phyloP scores from a whole-genome alignment of 352 stramenopile species.

The Saprolegnia diclina region DNA sequence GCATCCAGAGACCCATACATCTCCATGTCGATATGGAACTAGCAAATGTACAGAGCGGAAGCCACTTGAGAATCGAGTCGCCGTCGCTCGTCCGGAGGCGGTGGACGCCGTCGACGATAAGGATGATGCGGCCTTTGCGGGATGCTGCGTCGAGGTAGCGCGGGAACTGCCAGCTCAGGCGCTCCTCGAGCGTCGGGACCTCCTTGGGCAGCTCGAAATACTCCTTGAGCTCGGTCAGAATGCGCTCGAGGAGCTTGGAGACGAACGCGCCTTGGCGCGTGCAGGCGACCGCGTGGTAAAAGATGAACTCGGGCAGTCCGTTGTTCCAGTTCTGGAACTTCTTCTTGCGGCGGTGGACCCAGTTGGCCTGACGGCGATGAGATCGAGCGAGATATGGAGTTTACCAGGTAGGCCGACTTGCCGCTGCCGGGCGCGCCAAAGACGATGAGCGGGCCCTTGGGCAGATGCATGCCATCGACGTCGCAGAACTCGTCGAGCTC shows the following conservation, averaged over 20 bases:
- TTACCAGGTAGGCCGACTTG: constrained; percentile 62
- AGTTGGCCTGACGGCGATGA: constrained; percentile 39
- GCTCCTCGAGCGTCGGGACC: constrained; percentile 78
- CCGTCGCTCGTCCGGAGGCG: constrained; percentile 77
- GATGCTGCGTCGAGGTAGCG: constrained; percentile 84
- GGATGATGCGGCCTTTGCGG: constrained; percentile 85
- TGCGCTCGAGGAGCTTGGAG: constrained; percentile 78
- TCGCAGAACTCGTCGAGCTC: constrained; percentile 81
- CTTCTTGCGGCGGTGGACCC: constrained; percentile 75
- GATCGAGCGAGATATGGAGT: neutral
- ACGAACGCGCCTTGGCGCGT: constrained; percentile 81
- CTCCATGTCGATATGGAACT: neutral
- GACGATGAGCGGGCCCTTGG: constrained; percentile 66
- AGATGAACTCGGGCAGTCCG: constrained; percentile 82
- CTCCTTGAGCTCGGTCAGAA: constrained; percentile 84
- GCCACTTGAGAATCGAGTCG: constrained; percentile 88
- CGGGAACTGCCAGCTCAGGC: constrained; percentile 87
- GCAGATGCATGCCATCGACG: constrained; percentile 77
- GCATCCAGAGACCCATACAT: neutral
- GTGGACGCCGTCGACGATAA: constrained; percentile 88
- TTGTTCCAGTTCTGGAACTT: constrained; percentile 83
- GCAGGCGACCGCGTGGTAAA: constrained; percentile 87
- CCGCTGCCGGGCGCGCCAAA: constrained; percentile 65
- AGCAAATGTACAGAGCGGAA: constrained; percentile 57
- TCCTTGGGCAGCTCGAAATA: constrained; percentile 88